A percentile compares a stretch with the other conserved stretches of the same genome.
Conservation (phyloP, 805 yeast species). For the Zygoascus ofunaensis region DNA sequence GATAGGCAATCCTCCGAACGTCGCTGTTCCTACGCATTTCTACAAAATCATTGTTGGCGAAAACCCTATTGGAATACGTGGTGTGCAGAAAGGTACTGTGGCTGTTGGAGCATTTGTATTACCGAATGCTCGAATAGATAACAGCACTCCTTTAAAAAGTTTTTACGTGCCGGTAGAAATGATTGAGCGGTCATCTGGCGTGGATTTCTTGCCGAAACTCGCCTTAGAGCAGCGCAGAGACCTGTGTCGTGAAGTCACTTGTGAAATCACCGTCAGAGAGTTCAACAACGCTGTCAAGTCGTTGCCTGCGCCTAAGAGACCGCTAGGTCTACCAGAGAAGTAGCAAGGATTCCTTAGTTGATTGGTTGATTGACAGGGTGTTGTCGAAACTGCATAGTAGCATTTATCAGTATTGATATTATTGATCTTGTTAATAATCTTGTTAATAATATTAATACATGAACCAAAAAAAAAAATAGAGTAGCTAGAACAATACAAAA, state of each 20-base stretch:
- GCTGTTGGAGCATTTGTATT: constrained; percentile 89
- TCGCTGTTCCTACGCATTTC: constrained; percentile 97
- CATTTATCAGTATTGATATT: no score
- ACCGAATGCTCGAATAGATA: constrained; percentile 77
- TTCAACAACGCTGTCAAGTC: constrained; percentile 36
- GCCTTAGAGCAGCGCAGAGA: constrained; percentile 48
- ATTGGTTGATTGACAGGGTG: no score
- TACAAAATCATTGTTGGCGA: constrained; percentile 88
- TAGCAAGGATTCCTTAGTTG: not conserved
- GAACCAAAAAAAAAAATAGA: no score
- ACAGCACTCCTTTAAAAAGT: constrained; percentile 55
- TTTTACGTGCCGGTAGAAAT: constrained; percentile 90
- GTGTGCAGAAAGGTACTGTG: constrained; percentile 23
- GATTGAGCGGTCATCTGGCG: constrained; percentile 76
- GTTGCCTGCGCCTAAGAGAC: constrained; percentile 23
- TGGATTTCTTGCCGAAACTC: constrained; percentile 65
- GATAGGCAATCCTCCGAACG: constrained; percentile 90
- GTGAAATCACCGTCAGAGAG: constrained; percentile 75
- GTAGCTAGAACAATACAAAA: not conserved
- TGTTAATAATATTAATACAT: no score
- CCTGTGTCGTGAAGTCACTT: constrained; percentile 71
- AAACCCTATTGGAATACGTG: constrained; percentile 29
- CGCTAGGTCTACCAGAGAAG: constrained; percentile 15
- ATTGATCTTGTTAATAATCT: no score
- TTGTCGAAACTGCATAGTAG: no score